Base-by-base conservation (phyloP, 768 basidiomycete species). In the Russula sp. region DNA sequence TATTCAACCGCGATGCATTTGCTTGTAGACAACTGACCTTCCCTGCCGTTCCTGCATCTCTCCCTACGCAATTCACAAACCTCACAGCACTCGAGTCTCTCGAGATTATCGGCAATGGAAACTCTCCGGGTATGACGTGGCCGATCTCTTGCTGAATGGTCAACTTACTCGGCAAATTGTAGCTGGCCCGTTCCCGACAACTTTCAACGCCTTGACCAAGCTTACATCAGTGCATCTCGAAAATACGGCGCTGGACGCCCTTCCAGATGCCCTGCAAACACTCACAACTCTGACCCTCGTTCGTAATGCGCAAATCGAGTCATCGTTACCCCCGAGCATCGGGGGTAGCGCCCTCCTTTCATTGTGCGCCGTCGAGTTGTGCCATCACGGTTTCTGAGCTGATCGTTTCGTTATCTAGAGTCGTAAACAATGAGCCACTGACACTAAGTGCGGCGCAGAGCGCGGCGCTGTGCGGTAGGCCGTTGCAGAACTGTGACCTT, bases 31-130 rank as follows among this genome's bases (percentile, higher is more conserved):
- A 71, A 61, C 70, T 82, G 32, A 74, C 73, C 0, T 80, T 76
- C 63, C 80, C 80, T 8, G 79, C 74, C 7, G 74, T 82, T 10
- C 80, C 81, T n/a, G 73, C 75, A 18, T 69, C 70, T 2, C 65
- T 82, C 2, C 80, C 80, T 0, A 68, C 68, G 9, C 76, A 78
- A 58, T 66, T 82, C n/a, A 75, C 74, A 0, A 62, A 65, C 55
- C 68, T 82, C 55, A 73, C 73, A 0, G 70, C 70, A 0, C 68
- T 82, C 25, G 73, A 76, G 60, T 69, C 65, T 10, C 69, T 82
- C 22, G 63, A 70, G 50, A 65, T 82, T 16, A 62, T 77, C 18
- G 80, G 81, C 8, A 75, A 78, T 45, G 72, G 71, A 29, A 70
- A 67, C 38, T 66, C 76, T 35, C 81, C 80, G 54, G 75, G 79